phyloP scores from a whole-genome alignment of 1,139 yeast species.

The Candida dubliniensis region DNA sequence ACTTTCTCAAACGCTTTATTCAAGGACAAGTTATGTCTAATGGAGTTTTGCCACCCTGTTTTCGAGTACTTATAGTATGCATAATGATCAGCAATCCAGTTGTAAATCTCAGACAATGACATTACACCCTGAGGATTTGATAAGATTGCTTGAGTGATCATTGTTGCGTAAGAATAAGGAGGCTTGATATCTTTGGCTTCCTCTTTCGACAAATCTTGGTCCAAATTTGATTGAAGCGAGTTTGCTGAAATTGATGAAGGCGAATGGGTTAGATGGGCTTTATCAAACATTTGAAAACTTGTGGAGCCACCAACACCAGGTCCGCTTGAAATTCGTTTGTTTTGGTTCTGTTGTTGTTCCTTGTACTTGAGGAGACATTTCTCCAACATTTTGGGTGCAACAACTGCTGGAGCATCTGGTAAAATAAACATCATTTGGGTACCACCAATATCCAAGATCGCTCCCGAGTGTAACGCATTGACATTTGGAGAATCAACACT shows the following conservation, averaged over 20 bases:
- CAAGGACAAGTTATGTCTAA: slow-evolving; percentile 58
- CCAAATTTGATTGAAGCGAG: slow-evolving; percentile 48
- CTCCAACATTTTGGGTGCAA: slow-evolving; percentile 52
- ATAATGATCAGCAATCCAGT: slow-evolving; percentile 83
- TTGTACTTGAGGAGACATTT: slow-evolving; percentile 36
- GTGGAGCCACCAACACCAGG: slow-evolving; percentile 24
- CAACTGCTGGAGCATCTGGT: slow-evolving; percentile 83
- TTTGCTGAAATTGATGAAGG: slow-evolving; percentile 44
- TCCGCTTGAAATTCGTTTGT: slow-evolving; percentile 6
- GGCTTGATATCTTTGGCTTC: slow-evolving; percentile 94
- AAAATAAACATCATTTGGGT: slow-evolving; percentile 98
- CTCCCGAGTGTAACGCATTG: slow-evolving; percentile 74
- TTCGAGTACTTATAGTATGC: slow-evolving; percentile 89
- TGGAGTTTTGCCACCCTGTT: slow-evolving; percentile 79
- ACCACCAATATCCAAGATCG: slow-evolving; percentile 90
- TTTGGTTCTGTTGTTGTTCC: slow-evolving; percentile 13
- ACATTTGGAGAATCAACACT: slow-evolving; percentile 48
- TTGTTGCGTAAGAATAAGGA: slow-evolving; percentile 94
- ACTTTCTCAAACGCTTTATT: slow-evolving; percentile 82
- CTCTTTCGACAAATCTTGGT: slow-evolving; percentile 79
- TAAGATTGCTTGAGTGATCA: slow-evolving; percentile 95
- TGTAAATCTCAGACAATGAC: slow-evolving; percentile 87
- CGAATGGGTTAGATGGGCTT: slow-evolving; percentile 38
- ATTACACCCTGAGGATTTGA: slow-evolving; percentile 85
- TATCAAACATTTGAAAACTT: slow-evolving; percentile 57